Conservation (phyloP, 75 land plant species). For the Chamaecyparis obtusa region DNA sequence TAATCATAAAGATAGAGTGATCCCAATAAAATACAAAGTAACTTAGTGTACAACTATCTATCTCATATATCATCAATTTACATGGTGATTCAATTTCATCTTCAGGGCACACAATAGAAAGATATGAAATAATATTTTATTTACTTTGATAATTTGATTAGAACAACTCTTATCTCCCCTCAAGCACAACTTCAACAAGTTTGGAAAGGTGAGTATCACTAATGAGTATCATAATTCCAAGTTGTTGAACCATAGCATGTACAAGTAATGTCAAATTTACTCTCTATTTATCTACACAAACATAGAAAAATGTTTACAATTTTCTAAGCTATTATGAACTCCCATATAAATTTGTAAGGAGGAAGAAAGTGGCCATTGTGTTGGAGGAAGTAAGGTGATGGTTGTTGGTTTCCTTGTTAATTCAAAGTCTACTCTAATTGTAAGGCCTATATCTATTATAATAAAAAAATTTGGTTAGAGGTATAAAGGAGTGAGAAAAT, state of each 20-base stretch:
- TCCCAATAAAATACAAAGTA: constrained; percentile 84
- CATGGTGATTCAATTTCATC: constrained; percentile 32
- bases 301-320: neutral
- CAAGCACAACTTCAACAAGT: constrained; percentile 55
- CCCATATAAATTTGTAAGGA: no score
- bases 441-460: no score
- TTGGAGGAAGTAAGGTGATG: no score
- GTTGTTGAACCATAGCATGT: constrained; percentile 57
- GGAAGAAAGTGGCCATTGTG: no score
- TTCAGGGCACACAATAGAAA: constrained; percentile 15
- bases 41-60: constrained; percentile 68
- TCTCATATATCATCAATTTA: constrained; percentile 52
- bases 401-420: no score
- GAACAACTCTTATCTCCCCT: constrained; percentile 37
- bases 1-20: constrained; percentile 47
- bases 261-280: neutral
- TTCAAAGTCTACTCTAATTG: no score
- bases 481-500: no score
- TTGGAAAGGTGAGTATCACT: constrained; percentile 46
- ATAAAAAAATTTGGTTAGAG: no score
- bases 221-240: constrained; percentile 38
- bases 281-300: no score
- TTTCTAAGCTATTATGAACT: neutral
- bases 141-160: constrained; percentile 27
- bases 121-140: constrained; percentile 39